Percentiles rank a stretch among this genome's conserved stretches.
These are phyloP conservation scores for Dujonia santamariae DNA, from an alignment of 1,139 yeast genomes.

Conservation along the genomic window DNA sequence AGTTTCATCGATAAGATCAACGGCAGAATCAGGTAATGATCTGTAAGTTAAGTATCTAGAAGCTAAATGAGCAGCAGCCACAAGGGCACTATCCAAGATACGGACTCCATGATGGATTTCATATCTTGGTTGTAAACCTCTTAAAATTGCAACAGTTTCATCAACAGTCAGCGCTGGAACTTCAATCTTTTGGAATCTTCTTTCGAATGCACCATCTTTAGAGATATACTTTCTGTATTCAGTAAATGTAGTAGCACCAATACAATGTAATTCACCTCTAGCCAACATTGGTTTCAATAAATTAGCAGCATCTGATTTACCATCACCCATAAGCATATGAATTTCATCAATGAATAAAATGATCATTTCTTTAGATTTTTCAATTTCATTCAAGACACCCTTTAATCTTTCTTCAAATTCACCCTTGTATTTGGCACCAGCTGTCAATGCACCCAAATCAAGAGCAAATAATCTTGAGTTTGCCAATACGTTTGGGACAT, in stretches of 20 bases:
- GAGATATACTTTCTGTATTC: constrained; percentile 92
- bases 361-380: constrained; percentile 80
- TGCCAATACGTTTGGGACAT: constrained; percentile 85
- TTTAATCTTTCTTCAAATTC: constrained; percentile 97
- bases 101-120: constrained; percentile 98
- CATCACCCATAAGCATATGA: constrained; percentile 99
- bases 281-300: constrained; percentile 96
- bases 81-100: constrained; percentile 91
- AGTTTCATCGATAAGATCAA: constrained; percentile 92
- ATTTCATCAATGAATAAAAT: constrained; percentile 93
- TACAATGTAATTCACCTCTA: constrained; percentile 92
- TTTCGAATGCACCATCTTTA: constrained; percentile 97
- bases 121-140: constrained; percentile 94
- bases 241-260: constrained; percentile 95
- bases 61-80: constrained; percentile 92
- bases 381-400: constrained; percentile 92
- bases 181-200: constrained; percentile 96
- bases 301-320: constrained; percentile 91
- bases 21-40: constrained; percentile 96
- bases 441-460: constrained; percentile 93
- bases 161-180: constrained; percentile 91
- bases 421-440: constrained; percentile 98
- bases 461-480: constrained; percentile 79
- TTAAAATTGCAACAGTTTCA: constrained; percentile 91
- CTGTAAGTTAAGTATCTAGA: constrained; percentile 93